phyloP scores from a whole-genome alignment of 306 rosid genomes.

The Phaseolus lunatus region DNA sequence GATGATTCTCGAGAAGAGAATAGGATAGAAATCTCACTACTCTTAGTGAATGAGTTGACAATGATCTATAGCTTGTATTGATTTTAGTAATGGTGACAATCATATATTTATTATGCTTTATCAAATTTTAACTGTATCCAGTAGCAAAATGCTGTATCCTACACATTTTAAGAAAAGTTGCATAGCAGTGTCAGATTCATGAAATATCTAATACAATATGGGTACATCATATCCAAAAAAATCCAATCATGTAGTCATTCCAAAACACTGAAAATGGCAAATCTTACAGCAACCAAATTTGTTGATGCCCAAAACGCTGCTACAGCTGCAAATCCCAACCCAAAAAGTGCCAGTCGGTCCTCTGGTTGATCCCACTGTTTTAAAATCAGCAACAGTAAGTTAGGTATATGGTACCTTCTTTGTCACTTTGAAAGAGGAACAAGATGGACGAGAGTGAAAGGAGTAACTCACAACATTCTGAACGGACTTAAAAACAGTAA shows the following conservation, averaged over 20 bases:
- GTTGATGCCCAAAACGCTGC: slow-evolving; percentile 74
- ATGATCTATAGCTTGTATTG: not conserved
- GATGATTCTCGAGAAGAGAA: not conserved
- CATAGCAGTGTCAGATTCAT: not conserved
- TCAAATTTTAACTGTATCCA: not conserved
- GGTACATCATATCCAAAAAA: not conserved
- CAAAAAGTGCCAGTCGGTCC: slow-evolving; percentile 74
- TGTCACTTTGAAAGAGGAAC: slow-evolving; percentile 24
- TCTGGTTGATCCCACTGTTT: slow-evolving; percentile 80
- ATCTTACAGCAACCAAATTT: slow-evolving; percentile 68
- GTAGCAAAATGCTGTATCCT: not conserved
- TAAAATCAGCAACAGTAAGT: slow-evolving; percentile 40
- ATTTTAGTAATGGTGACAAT: not conserved
- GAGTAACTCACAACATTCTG: slow-evolving; percentile 73
- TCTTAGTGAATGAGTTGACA: not conserved
- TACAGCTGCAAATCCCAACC: slow-evolving; percentile 82
- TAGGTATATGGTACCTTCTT: not conserved
- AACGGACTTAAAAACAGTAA: slow-evolving; percentile 71
- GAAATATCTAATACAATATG: not conserved
- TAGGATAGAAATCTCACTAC: not conserved
- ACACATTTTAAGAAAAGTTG: slow-evolving; percentile 1
- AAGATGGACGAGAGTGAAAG: slow-evolving; percentile 13
- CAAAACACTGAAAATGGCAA: slow-evolving; percentile 4
- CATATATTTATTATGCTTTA: not conserved
- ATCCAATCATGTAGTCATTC: not conserved